Percentiles rank a stretch among this genome's conserved stretches.
Conservation (phyloP, 441 rosid genomes). For the Erodium moschatum region DNA sequence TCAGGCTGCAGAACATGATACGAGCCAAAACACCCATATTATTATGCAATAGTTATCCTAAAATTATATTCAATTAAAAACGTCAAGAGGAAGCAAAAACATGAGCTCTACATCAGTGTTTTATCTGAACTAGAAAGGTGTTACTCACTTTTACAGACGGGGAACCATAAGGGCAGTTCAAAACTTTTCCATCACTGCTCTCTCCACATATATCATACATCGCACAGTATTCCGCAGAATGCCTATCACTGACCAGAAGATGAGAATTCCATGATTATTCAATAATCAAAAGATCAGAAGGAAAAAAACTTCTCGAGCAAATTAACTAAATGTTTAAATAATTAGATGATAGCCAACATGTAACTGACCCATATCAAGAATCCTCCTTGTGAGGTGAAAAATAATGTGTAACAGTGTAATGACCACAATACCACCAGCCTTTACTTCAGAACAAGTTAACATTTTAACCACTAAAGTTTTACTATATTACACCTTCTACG, state of each 20-base stretch:
- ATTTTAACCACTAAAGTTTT: no score
- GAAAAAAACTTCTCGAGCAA: slow-evolving; percentile 10
- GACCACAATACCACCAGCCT: no score
- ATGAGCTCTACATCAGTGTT: background rate
- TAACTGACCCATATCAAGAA: no score
- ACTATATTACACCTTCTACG: no score
- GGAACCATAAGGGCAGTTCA: slow-evolving; percentile 55
- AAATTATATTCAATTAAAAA: background rate
- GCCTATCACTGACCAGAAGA: slow-evolving; percentile 31
- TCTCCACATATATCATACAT: slow-evolving; percentile 74
- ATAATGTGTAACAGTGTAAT: no score
- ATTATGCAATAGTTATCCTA: background rate
- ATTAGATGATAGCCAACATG: background rate
- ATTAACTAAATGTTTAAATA: background rate
- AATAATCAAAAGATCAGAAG: background rate
- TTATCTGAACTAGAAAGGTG: slow-evolving; percentile 15
- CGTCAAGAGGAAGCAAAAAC: background rate
- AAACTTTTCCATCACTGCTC: slow-evolving; percentile 58
- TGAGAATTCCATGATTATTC: slow-evolving; percentile 10
- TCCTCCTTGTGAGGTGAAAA: no score
- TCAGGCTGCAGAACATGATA: slow-evolving; percentile 43
- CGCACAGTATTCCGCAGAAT: slow-evolving; percentile 53
- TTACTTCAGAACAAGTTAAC: no score
- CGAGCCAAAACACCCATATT: no score
- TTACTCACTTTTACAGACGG: slow-evolving; percentile 42